Conservation (phyloP, 441 rosid species). For the Rhodomyrtus psidioides region DNA sequence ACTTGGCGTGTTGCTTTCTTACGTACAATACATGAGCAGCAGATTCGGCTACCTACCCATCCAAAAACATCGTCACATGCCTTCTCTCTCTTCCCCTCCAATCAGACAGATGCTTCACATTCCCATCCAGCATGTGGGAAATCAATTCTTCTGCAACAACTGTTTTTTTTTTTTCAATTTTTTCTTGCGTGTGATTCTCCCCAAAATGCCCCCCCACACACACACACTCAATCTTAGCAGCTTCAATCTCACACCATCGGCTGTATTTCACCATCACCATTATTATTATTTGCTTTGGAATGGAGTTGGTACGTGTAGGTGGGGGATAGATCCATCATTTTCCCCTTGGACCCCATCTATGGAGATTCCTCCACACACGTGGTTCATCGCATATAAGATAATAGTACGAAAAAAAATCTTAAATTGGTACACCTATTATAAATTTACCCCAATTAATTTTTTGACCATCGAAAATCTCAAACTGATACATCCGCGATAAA, state of each 20-base stretch:
- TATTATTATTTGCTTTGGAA: not conserved
- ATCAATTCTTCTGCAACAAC: not conserved
- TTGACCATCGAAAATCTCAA: too few relatives aligned
- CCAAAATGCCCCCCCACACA: not conserved
- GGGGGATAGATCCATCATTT: not conserved
- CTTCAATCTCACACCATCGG: not conserved
- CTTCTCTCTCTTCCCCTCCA: constrained; percentile 6
- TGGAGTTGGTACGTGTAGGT: not conserved
- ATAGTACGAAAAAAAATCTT: too few relatives aligned
- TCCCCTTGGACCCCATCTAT: not conserved
- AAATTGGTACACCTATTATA: too few relatives aligned
- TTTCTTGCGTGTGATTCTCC: not conserved
- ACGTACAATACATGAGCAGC: not conserved
- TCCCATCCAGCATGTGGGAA: not conserved
- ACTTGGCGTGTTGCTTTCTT: not conserved
- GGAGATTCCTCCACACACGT: not conserved
- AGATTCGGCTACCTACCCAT: constrained; percentile 1
- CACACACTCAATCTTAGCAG: not conserved
- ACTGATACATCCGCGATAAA: too few relatives aligned
- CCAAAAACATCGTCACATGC: constrained; percentile 1
- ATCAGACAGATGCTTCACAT: not conserved
- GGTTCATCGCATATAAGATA: not conserved
- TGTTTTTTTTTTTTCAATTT: not conserved
- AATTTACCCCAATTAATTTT: too few relatives aligned
- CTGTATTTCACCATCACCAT: not conserved